Conservation (phyloP, 2,329 filamentous ascomycete species). For the Trichophyton verrucosum region DNA sequence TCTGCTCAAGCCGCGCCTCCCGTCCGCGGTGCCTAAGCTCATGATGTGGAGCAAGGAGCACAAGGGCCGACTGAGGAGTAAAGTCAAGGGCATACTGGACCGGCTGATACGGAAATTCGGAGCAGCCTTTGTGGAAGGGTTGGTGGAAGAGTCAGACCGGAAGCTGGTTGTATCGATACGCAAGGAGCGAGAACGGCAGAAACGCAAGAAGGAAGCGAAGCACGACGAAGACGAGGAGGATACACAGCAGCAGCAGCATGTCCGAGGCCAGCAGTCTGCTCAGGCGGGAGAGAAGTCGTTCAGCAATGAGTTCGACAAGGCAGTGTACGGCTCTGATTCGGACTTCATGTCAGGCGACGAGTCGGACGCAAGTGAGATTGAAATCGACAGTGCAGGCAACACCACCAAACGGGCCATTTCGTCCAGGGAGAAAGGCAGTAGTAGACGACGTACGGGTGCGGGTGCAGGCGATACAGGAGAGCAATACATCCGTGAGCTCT, state of each 20-base stretch:
- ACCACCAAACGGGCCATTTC: slow-evolving; percentile 16
- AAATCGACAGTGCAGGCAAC: slow-evolving; percentile 27
- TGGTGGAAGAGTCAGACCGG: slow-evolving; percentile 72
- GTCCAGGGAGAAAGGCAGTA: background rate
- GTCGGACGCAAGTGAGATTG: slow-evolving; percentile 40
- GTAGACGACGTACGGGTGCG: background rate
- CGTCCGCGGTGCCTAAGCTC: slow-evolving; percentile 70
- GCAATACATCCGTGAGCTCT: slow-evolving; percentile 70
- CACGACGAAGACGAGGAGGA: slow-evolving; percentile 40
- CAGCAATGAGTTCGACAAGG: slow-evolving; percentile 88
- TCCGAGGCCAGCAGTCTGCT: too few relatives aligned
- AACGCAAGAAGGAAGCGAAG: slow-evolving; percentile 68
- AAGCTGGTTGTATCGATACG: slow-evolving; percentile 91
- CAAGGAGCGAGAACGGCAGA: slow-evolving; percentile 82
- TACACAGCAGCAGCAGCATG: slow-evolving; percentile 3
- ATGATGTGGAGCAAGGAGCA: slow-evolving; percentile 97
- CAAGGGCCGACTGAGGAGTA: slow-evolving; percentile 90
- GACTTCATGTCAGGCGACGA: slow-evolving; percentile 52
- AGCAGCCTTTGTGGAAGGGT: slow-evolving; percentile 62
- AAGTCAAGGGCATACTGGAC: slow-evolving; percentile 96
- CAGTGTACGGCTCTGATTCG: slow-evolving; percentile 70
- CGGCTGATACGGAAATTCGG: slow-evolving; percentile 87
- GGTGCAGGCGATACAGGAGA: slow-evolving; percentile 13
- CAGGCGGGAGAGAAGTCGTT: slow-evolving; percentile 36
- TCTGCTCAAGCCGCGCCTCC: slow-evolving; percentile 65